These are phyloP conservation scores for Coniochaeta hoffmannii DNA, from an alignment of 2,329 filamentous ascomycete genomes.

Conservation along the genomic window DNA sequence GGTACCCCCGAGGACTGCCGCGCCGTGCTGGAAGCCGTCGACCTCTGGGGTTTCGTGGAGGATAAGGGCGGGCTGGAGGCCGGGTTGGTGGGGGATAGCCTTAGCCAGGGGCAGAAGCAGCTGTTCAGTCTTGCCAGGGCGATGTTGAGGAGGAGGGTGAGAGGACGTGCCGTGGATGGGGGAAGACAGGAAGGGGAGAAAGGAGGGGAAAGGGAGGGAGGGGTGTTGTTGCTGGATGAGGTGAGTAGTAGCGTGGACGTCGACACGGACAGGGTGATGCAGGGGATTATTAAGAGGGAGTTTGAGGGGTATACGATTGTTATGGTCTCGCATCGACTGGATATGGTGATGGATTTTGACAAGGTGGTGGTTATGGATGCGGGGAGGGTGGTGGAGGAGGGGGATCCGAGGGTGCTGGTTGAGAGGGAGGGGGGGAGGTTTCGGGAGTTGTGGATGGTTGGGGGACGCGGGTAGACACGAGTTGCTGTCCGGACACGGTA, in stretches of 20 bases:
- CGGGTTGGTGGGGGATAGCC: constrained; percentile 35
- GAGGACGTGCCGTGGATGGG: background rate
- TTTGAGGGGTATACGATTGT: constrained; percentile 44
- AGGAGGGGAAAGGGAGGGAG: constrained; percentile 6
- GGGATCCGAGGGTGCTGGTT: constrained; percentile 9
- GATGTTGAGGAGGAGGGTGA: constrained; percentile 33
- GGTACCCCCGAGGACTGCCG: constrained; percentile 25
- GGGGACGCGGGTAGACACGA: background rate
- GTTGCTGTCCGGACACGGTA: too few species aligned
- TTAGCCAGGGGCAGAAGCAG: constrained; percentile 55
- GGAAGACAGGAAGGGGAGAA: background rate
- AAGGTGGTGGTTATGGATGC: constrained; percentile 41
- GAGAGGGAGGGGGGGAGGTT: constrained; percentile 12
- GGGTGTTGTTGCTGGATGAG: constrained; percentile 33
- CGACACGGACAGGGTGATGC: constrained; percentile 33
- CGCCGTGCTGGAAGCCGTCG: constrained; percentile 26
- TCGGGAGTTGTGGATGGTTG: constrained; percentile 14
- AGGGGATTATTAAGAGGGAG: constrained; percentile 29
- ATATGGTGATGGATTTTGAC: constrained; percentile 47
- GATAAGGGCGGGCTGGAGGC: constrained; percentile 25
- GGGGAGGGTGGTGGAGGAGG: constrained; percentile 36
- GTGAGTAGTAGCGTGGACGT: constrained; percentile 34
- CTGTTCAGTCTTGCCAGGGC: constrained; percentile 56
- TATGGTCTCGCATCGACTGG: constrained; percentile 37
- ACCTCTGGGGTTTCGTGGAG: constrained; percentile 22